Conservation (phyloP, 164 flowering plant species). For the Euptelea pleiosperma region DNA sequence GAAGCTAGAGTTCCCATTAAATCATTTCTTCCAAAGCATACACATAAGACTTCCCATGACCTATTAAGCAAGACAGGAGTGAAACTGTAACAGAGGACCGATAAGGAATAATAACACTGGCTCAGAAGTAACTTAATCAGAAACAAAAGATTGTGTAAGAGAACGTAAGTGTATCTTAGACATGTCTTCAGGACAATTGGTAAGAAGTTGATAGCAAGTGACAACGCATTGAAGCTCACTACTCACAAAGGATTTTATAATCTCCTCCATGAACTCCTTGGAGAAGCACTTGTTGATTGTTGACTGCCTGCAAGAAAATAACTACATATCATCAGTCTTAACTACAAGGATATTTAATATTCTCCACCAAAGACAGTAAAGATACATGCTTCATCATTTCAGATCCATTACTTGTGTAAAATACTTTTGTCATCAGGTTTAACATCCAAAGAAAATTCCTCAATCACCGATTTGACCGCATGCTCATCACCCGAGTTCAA, state of each 20-base stretch:
- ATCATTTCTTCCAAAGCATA: too few species aligned
- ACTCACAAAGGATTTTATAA: conserved; percentile 72
- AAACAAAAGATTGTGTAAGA: not conserved
- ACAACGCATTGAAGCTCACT: not conserved
- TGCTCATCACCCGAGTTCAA: conserved; percentile 60
- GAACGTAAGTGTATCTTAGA: not conserved
- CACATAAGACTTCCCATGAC: too few species aligned
- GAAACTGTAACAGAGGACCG: too few species aligned
- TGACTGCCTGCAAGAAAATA: conserved; percentile 50
- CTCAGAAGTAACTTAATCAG: not conserved
- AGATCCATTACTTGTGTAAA: conserved; percentile 57
- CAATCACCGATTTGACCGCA: conserved; percentile 60
- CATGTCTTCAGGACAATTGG: too few species aligned
- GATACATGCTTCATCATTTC: conserved; percentile 3
- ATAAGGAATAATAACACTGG: too few species aligned
- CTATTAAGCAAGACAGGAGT: not conserved
- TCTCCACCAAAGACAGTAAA: not conserved
- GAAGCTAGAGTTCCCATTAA: too few species aligned
- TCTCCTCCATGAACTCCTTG: conserved; percentile 69
- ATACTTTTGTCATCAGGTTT: conserved; percentile 63
- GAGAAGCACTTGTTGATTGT: conserved; percentile 78
- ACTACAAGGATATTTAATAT: not conserved
- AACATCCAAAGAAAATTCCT: conserved; percentile 62
- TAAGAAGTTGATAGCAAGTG: not conserved
- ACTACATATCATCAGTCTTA: conserved; percentile 6